Base-by-base conservation (phyloP, 2,329 filamentous ascomycete genomes). In the Thielaviopsis ethacetica region DNA sequence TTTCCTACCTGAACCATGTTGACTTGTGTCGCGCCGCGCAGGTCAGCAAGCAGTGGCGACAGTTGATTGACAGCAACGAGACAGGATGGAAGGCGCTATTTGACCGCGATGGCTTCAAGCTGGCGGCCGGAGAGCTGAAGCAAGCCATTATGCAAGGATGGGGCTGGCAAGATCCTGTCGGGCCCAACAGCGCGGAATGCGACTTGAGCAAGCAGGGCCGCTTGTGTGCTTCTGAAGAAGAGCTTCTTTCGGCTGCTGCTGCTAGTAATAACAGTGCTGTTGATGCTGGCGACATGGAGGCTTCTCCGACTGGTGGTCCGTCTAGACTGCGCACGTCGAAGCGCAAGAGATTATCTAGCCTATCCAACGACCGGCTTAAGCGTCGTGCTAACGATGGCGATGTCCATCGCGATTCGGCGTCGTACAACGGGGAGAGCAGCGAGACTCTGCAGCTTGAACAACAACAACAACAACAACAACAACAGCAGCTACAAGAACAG, bases 11-110 rank as follows among this genome's bases (percentile, higher is more conserved):
- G 19, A 87, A 95, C 67, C 79, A 86, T 59, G 82, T 83, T 65
- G 93, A 91, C 65, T 83, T 97, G 66, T 96, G 91, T 69, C 85
- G 84, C 62, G 90, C 91, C 12, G 88, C 93, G 1, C 91, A 93
- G 66, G 93, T 97, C 4, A 97, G 91, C 0, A 96, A 88, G 70
- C 85, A 87, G 67, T 98, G 93, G 93, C 83, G 93, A 51, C 84
- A 86, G 63, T 84, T 95, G 47, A 83, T 95, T 57, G 91, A 97
- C 66, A 86, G 86, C 7, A 91, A 97, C 67, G 93, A 98, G 71
- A 91, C 86, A 54, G 89, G 91, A 15, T 98, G 93, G 93, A 97
- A 94, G 71, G 86, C 91, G 63, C 76, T 96, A 0, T 84, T 98
- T 50, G 90, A 95, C 62, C 77, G 76, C 1, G 90, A 96, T 68